Percentiles rank a stretch among this genome's conserved stretches.
These are phyloP conservation scores for Seminavis robusta DNA, from an alignment of 108 stramenopile genomes.

Conservation along the genomic window DNA sequence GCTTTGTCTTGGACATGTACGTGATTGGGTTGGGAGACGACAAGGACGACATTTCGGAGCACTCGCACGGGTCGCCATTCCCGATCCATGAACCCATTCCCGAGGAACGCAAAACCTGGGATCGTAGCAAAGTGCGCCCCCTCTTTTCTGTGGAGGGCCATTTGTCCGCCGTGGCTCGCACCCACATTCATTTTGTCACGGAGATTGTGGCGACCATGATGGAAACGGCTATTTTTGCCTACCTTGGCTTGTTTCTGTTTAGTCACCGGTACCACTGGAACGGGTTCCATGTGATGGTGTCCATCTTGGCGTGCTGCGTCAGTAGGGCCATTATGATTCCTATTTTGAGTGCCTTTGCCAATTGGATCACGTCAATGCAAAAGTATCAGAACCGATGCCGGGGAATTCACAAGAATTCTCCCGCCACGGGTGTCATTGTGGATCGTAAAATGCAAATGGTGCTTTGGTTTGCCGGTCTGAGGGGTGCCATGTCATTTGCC, in stretches of 20 bases:
- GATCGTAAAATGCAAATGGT: conserved; percentile 82
- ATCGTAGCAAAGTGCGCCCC: conserved; percentile 11
- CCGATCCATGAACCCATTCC: too few relatives aligned
- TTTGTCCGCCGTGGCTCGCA: conserved; percentile 52
- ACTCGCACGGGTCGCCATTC: too few relatives aligned
- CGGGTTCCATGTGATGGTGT: conserved; percentile 51
- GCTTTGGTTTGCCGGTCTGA: conserved; percentile 80
- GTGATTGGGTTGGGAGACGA: conserved; percentile 63
- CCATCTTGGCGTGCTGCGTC: conserved; percentile 65
- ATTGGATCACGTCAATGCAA: conserved; percentile 53
- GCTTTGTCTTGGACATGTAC: conserved; percentile 86
- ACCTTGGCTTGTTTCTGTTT: conserved; percentile 85
- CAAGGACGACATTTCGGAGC: background rate
- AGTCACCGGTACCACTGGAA: conserved; percentile 83
- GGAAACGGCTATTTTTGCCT: conserved; percentile 92
- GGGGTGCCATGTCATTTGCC: conserved; percentile 90
- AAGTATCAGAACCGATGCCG: conserved; percentile 28
- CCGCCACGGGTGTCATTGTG: conserved; percentile 48
- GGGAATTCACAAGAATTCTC: background rate
- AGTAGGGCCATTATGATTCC: conserved; percentile 83
- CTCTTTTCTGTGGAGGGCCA: conserved; percentile 52
- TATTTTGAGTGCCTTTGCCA: conserved; percentile 57
- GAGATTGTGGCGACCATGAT: conserved; percentile 80
- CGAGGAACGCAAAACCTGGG: conserved; percentile 19
- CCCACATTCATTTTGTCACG: conserved; percentile 80